A percentile compares a stretch with the other conserved stretches of the same genome.
Conservation (phyloP, 2,329 filamentous ascomycete species). For the Aspergillus sclerotialis region DNA sequence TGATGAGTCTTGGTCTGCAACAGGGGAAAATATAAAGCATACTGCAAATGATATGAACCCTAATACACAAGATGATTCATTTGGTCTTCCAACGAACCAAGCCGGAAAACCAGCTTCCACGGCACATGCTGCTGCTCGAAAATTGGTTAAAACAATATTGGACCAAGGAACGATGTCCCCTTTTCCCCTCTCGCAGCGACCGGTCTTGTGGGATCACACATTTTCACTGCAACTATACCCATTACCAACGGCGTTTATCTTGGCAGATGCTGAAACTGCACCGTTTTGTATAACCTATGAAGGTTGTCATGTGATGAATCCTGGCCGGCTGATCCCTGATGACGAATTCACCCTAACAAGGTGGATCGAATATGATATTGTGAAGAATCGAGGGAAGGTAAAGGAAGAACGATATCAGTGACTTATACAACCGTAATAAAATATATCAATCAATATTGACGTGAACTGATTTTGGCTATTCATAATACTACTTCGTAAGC, state of each 20-base stretch:
- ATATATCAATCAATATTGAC: too few relatives aligned
- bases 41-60: slow-evolving; percentile 10
- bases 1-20: slow-evolving; percentile 13
- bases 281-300: slow-evolving; percentile 88
- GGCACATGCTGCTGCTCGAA: slow-evolving; percentile 50
- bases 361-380: slow-evolving; percentile 83
- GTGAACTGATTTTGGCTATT: too few relatives aligned
- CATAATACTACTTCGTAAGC: too few relatives aligned
- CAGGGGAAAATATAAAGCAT: slow-evolving; percentile 19
- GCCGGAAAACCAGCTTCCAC: slow-evolving; percentile 12
- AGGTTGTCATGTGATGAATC: slow-evolving; percentile 93
- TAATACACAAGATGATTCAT: slow-evolving; percentile 26
- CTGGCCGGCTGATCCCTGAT: slow-evolving; percentile 65
- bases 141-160: slow-evolving; percentile 82
- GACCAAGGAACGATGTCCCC: slow-evolving; percentile 86
- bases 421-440: too few relatives aligned
- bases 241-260: slow-evolving; percentile 71
- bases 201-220: slow-evolving; percentile 85
- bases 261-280: slow-evolving; percentile 75
- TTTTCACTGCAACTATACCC: slow-evolving; percentile 75
- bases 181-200: slow-evolving; percentile 71
- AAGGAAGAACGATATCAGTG: slow-evolving; percentile 55
- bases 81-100: slow-evolving; percentile 13
- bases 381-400: slow-evolving; percentile 52
- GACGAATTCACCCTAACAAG: slow-evolving; percentile 62